Base-by-base conservation (phyloP, 2,329 filamentous ascomycete species). In the Pestalotiopsis sp. region DNA sequence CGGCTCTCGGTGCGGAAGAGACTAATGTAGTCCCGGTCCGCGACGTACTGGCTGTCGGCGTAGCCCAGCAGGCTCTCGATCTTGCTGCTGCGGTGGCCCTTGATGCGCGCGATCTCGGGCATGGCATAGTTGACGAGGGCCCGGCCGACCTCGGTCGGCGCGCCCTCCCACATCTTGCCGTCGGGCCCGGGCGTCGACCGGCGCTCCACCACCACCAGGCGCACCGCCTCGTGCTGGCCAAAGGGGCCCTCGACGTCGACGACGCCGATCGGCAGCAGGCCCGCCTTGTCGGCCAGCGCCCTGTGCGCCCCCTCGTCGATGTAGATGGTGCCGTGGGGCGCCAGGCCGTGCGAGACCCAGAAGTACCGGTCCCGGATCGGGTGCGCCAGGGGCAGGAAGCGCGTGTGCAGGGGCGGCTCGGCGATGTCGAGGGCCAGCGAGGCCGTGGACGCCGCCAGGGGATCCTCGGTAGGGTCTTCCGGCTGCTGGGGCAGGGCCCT, bases 301-400 rank as follows among this genome's bases (percentile, higher is more conserved):
- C 87, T 85, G 81, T 94, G 91, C 3, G 95, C 95, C 57, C 96
- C 96, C n/a, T 89, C 84, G 83, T 99, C 96, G 74, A 99, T 97
- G 82, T 94, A 98, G 31, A 99, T 79, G 2, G 92, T 97, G 14
- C 96, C 96, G 76, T 97, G 95, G 0, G 96, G 94, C 27, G 91
- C 91, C 12, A 98, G 89, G 11, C 95, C 96, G 81, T 99, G 94
- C 0, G 98, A 87, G 63, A 99, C 91, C 96, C 96, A 99, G 86
- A 99, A 98, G 78, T 96, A 94, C 71, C 95, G 92, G 79, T 98
- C 96, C 68, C 94, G 91, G 69, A 98, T 96, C 1, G 95, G 95
- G 31, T 93, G 90, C 0, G 88, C 84, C 11, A 94, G 94, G 0
- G 95, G 94, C 13, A 97, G 86, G 85, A 99, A 99, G 68, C 96